phyloP scores from a whole-genome alignment of 2,329 filamentous ascomycete species.

The Phialophora chinensis region DNA sequence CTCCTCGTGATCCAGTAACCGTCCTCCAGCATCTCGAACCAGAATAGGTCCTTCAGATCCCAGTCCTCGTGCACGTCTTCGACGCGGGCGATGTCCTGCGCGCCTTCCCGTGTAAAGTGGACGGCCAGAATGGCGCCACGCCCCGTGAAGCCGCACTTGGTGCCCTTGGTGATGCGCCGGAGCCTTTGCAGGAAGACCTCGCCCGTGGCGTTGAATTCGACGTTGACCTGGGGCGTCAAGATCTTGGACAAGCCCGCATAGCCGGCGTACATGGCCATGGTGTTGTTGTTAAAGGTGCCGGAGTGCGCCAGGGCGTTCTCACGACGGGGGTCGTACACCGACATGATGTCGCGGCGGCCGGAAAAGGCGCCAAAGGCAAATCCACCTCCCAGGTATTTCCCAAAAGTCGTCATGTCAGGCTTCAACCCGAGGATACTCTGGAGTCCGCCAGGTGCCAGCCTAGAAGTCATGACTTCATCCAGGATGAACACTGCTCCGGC shows the following conservation, averaged over 20 bases:
- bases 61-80: background rate
- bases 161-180: background rate
- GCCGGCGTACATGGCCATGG: constrained; percentile 14
- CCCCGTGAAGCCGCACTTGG: background rate
- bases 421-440: constrained; percentile 47
- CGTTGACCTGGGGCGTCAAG: background rate
- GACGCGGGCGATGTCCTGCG: background rate
- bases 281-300: constrained; percentile 24
- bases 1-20: constrained; percentile 10
- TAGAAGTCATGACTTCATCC: constrained; percentile 74
- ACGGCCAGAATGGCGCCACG: constrained; percentile 14
- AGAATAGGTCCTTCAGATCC: constrained; percentile 16
- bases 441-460: constrained; percentile 60
- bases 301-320: background rate
- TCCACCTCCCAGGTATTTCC: constrained; percentile 71
- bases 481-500: constrained; percentile 66
- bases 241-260: constrained; percentile 8
- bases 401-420: constrained; percentile 68
- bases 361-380: constrained; percentile 71
- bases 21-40: constrained; percentile 16
- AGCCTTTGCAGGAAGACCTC: constrained; percentile 7
- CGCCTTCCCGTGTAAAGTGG: constrained; percentile 7
- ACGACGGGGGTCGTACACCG: constrained; percentile 5
- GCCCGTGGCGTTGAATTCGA: constrained; percentile 8
- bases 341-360: constrained; percentile 64